Evolutionary conservation across 169 alveolate species (phyloP), one percentile per base, ranked within the genome.

Genomic region (Pseudocohnilembus persalinus): DNA sequence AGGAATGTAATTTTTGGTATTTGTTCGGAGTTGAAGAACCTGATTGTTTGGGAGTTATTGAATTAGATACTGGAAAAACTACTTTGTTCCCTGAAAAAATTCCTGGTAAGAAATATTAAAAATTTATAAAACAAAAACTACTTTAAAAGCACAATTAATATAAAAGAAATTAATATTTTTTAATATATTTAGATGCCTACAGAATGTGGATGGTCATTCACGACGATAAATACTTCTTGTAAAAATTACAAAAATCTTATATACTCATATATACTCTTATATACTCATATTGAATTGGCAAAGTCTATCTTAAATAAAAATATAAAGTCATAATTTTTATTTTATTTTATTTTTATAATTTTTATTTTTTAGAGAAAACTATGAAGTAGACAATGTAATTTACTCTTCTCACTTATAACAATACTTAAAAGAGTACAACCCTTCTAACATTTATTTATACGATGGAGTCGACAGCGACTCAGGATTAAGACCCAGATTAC

Each of bases 11-110:
- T 88, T 92, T 93, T 80, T 90, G 89, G 83, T 93, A 96, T 78
- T 83, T 96, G 31, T 91, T 93, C 73, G 98, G 98, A 77, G 95
- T 93, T 28, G 63, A 88, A 27, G 96, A 92, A 63, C 85, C 96
- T 4, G 94, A 89, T 76, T 92, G 94, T 81, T 87, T 88, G 63
- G 94, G 93, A 33, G 89, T 87, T 31, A 85, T 95, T 74, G 95
- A 91, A 33, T 63, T 91, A 24, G 93, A 85, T 78, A 77, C 93
- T 78, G 94, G 91, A 15, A 82, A 91, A 64, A 88, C 90, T 0
- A 31, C 80, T 6, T 77, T 94, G 28, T 88, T 93, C 87, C 87
- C 91, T 30, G 94, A 94, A 0, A 79, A 85, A 35, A 74, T 89
- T 35, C 84, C 88, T n/a, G 68, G 68, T 49, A 49, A 49, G 4